Evolutionary conservation across 2,329 filamentous ascomycete genomes (phyloP).

Genomic region (Fusarium pseudonygamai): DNA sequence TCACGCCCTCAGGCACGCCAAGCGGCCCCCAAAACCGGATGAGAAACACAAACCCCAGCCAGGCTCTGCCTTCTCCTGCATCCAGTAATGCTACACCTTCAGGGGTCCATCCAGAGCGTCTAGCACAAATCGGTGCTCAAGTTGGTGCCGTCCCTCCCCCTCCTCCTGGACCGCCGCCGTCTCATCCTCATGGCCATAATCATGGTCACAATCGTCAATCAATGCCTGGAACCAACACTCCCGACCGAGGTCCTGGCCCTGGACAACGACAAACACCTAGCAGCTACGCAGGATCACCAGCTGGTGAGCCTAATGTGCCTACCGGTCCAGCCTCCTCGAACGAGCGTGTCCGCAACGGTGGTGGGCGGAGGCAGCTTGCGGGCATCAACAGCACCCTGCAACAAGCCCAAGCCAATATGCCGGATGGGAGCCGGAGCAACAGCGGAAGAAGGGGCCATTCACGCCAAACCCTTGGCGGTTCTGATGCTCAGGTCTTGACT

Average conservation of each 20-base stretch:
- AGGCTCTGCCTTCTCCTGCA: slow-evolving; percentile 38
- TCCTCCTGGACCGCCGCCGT: slow-evolving; percentile 45
- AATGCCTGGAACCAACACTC: slow-evolving; percentile 44
- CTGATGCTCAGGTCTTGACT: slow-evolving; percentile 65
- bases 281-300: slow-evolving; percentile 37
- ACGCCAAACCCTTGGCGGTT: slow-evolving; percentile 58
- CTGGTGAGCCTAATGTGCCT: slow-evolving; percentile 44
- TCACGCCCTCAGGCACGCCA: slow-evolving; percentile 43
- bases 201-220: slow-evolving; percentile 45
- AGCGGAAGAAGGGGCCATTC: slow-evolving; percentile 49
- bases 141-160: slow-evolving; percentile 44
- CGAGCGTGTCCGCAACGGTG: slow-evolving; percentile 50
- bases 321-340: slow-evolving; percentile 50
- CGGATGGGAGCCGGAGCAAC: slow-evolving; percentile 49
- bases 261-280: slow-evolving; percentile 40
- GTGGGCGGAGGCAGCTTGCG: slow-evolving; percentile 63
- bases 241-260: slow-evolving; percentile 43
- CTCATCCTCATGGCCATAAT: slow-evolving; percentile 29
- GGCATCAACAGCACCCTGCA: slow-evolving; percentile 69
- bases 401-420: slow-evolving; percentile 58
- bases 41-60: slow-evolving; percentile 48
- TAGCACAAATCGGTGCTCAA: slow-evolving; percentile 56
- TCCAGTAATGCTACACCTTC: slow-evolving; percentile 41
- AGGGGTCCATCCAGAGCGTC: slow-evolving; percentile 61
- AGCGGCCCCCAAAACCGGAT: slow-evolving; percentile 53